Evolutionary conservation across 768 basidiomycete species (phyloP), one percentile per base, ranked within the genome.

Genomic region (Rhodotorula taiwanensis): DNA sequence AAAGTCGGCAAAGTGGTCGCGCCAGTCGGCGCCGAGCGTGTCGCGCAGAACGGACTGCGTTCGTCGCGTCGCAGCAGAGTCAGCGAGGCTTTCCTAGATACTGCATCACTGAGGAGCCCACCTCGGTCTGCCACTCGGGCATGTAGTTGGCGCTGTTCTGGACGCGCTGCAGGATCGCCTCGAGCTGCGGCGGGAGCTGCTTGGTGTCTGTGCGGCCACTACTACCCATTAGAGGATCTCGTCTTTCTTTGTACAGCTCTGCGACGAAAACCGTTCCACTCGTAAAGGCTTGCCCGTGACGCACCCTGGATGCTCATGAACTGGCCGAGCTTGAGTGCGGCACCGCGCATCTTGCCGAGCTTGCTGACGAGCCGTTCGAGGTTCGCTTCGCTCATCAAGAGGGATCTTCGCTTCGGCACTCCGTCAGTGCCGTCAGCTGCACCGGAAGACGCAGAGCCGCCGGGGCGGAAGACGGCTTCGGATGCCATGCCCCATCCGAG

Each of bases 121-220:
- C 93, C 83, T 93, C 88, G 85, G 97, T 87, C 74, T 99, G 94
- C 87, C 88, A 93, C 70, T 94, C 87, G 0, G 94, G 94, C 94
- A 99, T 99, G 74, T 97, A 97, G 75, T 99, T 90, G 2, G 94
- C 94, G 70, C 86, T 84, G 69, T 94, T 89, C 74, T 98, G 94
- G 0, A 99, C 93, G 33, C 86, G 80, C 54, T 90, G 83, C 70
- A 99, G 85, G 34, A 99, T 86, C 57, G 83, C 81, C 72, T 97
- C 92, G 5, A 97, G 76, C 67, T 94, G 90, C 0, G 87, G 82
- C 1, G 93, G 89, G 3, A 99, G 79, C 42, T 88, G 78, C 66
- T 94, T 86, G 0, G 90, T 88, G 75, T 99, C 94, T 97, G 69
- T 15, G 48, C 7, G 20, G 4, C 3, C 9, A 25, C 5, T 31